phyloP scores from a whole-genome alignment of 441 rosid genomes.

The Manihot esculenta region DNA sequence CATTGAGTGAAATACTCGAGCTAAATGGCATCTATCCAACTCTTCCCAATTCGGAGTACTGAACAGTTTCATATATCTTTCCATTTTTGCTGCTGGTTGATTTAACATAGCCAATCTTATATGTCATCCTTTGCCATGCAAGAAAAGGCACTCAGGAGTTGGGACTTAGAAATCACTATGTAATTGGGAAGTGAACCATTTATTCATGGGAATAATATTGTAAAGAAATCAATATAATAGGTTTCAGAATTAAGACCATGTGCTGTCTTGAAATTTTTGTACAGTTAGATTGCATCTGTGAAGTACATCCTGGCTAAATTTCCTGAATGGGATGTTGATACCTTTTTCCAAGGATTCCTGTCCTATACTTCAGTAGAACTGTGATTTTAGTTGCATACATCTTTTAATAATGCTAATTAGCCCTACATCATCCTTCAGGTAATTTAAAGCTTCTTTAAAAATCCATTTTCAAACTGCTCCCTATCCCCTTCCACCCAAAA shows the following conservation, averaged over 20 bases:
- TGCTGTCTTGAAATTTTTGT: constrained; percentile 1
- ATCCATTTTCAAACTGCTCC: neutral
- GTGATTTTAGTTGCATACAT: neutral
- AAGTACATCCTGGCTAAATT: neutral
- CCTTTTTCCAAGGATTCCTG: neutral
- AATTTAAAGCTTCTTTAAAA: neutral
- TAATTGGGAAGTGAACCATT: neutral
- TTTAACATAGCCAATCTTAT: neutral
- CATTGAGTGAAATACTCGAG: neutral
- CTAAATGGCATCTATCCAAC: neutral
- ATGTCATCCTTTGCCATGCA: constrained; percentile 7
- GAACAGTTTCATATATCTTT: neutral
- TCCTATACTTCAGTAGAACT: neutral
- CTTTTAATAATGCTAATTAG: neutral
- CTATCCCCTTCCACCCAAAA: neutral
- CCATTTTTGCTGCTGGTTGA: constrained; percentile 1
- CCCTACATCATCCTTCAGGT: neutral
- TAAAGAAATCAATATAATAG: neutral
- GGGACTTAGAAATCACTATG: neutral
- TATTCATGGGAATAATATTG: neutral
- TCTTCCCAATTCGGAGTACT: neutral
- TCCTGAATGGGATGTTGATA: neutral
- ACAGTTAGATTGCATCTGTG: neutral
- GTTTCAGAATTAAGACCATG: neutral
- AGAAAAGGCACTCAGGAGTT: neutral